These are phyloP conservation scores for Penicillium sp. DNA, from an alignment of 2,329 filamentous ascomycete genomes.

Conservation along the genomic window DNA sequence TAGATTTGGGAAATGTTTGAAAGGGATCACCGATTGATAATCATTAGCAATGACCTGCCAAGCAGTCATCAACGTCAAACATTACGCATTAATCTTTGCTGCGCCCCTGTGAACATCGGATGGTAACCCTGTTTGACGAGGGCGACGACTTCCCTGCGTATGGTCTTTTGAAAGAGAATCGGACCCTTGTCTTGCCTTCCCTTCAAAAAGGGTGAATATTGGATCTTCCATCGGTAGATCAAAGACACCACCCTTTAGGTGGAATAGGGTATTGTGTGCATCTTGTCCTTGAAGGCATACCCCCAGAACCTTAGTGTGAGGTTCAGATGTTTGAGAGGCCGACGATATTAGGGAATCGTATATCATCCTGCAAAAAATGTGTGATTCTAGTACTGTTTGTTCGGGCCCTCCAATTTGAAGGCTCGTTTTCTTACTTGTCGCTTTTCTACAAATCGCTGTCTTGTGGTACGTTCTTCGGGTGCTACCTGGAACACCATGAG, in stretches of 20 bases:
- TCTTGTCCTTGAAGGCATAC: neutral
- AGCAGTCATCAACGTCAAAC: neutral
- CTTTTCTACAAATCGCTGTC: conserved; percentile 5
- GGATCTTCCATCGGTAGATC: neutral
- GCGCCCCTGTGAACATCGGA: neutral
- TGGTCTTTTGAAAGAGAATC: neutral
- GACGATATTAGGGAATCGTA: neutral
- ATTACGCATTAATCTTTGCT: neutral
- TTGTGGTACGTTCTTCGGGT: conserved; percentile 17
- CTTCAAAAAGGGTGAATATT: no score
- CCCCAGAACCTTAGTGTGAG: neutral
- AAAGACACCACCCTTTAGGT: neutral
- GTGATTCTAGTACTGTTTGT: neutral
- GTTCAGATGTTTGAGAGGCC: neutral
- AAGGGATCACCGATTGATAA: neutral
- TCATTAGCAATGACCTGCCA: neutral
- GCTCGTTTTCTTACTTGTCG: neutral
- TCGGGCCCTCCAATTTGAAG: no score
- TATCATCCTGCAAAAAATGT: neutral
- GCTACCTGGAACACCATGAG: conserved; percentile 26
- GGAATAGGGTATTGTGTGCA: no score
- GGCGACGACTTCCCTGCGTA: neutral
- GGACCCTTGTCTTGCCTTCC: neutral
- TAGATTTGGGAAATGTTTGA: neutral
- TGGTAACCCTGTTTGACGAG: neutral